Evolutionary conservation across 805 yeast species (phyloP).

Genomic region (Metschnikowia gruessii): DNA sequence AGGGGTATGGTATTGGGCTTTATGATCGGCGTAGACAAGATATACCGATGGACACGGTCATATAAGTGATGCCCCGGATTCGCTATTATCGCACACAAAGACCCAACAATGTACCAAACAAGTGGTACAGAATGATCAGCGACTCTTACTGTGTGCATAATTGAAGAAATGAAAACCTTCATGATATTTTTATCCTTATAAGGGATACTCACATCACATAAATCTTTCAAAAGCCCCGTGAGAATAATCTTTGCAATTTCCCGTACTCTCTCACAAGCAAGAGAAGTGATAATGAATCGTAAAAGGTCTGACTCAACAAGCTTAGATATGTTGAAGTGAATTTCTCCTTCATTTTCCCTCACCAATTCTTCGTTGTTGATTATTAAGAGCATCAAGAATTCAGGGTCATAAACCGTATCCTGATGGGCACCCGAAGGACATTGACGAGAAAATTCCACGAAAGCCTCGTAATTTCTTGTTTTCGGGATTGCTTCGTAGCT

Average conservation of each 20-base stretch:
- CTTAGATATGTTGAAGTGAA: slow-evolving; percentile 50
- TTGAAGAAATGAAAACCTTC: slow-evolving; percentile 51
- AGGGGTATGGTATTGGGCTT: slow-evolving; percentile 45
- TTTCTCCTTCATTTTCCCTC: slow-evolving; percentile 21
- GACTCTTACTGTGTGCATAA: slow-evolving; percentile 35
- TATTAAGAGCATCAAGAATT: slow-evolving; percentile 60
- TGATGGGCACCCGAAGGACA: slow-evolving; percentile 19
- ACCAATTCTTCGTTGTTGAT: slow-evolving; percentile 66
- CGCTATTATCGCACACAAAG: slow-evolving; percentile 52
- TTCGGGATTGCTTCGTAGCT: slow-evolving; percentile 1
- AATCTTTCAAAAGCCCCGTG: slow-evolving; percentile 39
- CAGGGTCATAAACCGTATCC: slow-evolving; percentile 56
- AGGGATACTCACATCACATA: slow-evolving; percentile 30
- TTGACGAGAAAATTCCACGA: slow-evolving; percentile 1
- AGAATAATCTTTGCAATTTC: slow-evolving; percentile 45
- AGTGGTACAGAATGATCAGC: slow-evolving; percentile 17
- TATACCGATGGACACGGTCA: slow-evolving; percentile 66
- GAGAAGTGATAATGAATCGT: slow-evolving; percentile 46
- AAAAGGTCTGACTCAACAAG: slow-evolving; percentile 57
- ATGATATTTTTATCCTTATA: slow-evolving; percentile 58
- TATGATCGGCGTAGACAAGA: slow-evolving; percentile 53
- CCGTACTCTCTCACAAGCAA: slow-evolving; percentile 35
- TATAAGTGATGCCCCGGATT: slow-evolving; percentile 74
- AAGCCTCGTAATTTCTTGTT: slow-evolving; percentile 4
- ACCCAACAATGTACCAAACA: slow-evolving; percentile 54